A percentile compares a stretch with the other conserved stretches of the same genome.
These are phyloP conservation scores for Pseudonectria foliicola DNA, from an alignment of 2,329 filamentous ascomycete genomes.

Conservation along the genomic window DNA sequence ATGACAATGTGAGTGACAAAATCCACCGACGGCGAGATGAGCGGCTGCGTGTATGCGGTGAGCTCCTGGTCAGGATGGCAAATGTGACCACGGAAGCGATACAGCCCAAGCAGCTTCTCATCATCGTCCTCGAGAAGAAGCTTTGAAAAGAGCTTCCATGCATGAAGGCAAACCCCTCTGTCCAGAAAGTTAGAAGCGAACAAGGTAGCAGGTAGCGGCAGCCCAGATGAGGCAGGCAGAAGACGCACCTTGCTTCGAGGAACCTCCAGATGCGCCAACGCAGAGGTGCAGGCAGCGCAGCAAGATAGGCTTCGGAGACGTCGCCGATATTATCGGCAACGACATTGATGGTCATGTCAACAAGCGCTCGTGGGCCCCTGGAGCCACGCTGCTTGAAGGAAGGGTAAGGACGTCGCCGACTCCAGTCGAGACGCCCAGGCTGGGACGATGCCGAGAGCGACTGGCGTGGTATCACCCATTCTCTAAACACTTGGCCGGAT, in stretches of 20 bases:
- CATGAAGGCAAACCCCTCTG: slow-evolving; percentile 32
- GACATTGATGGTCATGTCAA: slow-evolving; percentile 33
- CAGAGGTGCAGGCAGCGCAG: slow-evolving; percentile 27
- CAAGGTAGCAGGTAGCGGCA: too few relatives aligned
- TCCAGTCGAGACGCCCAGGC: slow-evolving; percentile 27
- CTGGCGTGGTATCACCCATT: slow-evolving; percentile 29
- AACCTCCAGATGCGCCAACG: slow-evolving; percentile 33
- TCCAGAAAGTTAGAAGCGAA: slow-evolving; percentile 1
- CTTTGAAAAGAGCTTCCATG: slow-evolving; percentile 34
- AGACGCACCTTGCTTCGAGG: slow-evolving; percentile 32
- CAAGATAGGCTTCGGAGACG: slow-evolving; percentile 27
- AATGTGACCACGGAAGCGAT: slow-evolving; percentile 33
- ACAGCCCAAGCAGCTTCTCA: slow-evolving; percentile 29
- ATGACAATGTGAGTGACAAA: slow-evolving; percentile 37
- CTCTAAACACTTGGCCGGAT: slow-evolving; percentile 30
- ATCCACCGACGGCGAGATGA: slow-evolving; percentile 29
- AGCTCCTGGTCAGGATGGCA: slow-evolving; percentile 29
- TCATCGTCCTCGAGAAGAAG: slow-evolving; percentile 25
- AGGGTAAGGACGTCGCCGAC: slow-evolving; percentile 24
- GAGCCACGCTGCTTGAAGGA: slow-evolving; percentile 18
- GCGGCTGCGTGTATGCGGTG: slow-evolving; percentile 28
- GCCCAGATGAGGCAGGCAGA: too few relatives aligned
- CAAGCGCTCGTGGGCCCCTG: slow-evolving; percentile 30
- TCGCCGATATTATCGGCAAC: slow-evolving; percentile 31
- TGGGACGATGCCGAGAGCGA: slow-evolving; percentile 14